Evolutionary conservation across 495 filamentous ascomycete species (phyloP), one percentile per base, ranked within the genome.

Genomic region (Penicillium crystallinum): DNA sequence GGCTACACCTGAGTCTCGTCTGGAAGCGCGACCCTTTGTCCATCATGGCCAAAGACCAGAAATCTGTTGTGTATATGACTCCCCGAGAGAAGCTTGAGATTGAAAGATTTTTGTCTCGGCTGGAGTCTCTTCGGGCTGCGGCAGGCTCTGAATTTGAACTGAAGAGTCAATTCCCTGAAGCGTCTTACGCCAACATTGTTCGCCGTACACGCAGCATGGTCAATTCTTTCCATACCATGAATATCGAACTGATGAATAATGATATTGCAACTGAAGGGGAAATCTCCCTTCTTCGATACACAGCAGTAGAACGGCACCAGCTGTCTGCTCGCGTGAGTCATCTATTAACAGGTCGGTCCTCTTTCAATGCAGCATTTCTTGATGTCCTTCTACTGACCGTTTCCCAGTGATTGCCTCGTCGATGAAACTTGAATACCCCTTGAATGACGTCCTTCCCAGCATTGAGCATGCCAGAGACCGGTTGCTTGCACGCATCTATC

Each of bases 21-120:
- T 98, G 93, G 93, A 91, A 88, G 64, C 82, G 89, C n/a, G 91
- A 93, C n/a, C 93, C 93, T 0, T 74, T 98, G 14, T 84, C 86
- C 1, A 80, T 79, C 12, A 79, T 95, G 25, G 76, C 89, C 1
- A 77, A 81, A 33, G 55, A 49, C 11, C 72, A 70, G 15, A 67
- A 69, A 37, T 63, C 76, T 45, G 69, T 71, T 9, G 74, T 83
- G 17, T 97, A 95, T 65, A 87, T 96, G 77, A 85, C 84, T 55
- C 79, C 89, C 1, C 79, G 85, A 14, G 93, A 97, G 67, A 90
- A 92, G 64, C 78, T 88, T 9, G 72, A 80, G 35, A 68, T 87
- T 31, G 83, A 87, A 49, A 70, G 79, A 23, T 82, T 80, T 55
- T 74, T 85, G 45, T 74, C 73, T 52, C 81, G 67, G 27, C 76